Evolutionary conservation across 164 flowering plant species (phyloP).

Genomic region (Aristolochia californica): DNA sequence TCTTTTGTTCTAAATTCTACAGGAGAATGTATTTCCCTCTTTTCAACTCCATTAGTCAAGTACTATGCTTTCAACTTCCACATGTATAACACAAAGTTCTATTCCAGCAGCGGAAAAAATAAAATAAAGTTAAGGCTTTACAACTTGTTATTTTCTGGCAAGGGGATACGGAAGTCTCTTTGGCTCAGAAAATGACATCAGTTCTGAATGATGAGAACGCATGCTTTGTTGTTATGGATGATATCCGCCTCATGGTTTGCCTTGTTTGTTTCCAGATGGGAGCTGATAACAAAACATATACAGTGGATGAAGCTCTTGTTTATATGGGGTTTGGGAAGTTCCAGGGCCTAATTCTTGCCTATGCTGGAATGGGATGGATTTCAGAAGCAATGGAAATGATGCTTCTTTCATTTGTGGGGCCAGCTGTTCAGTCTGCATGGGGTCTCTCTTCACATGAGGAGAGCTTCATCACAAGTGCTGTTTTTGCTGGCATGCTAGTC

Average conservation of each 20-base stretch:
- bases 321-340: slow-evolving; percentile 74
- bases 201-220: too few species aligned
- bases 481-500: slow-evolving; percentile 85
- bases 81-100: too few species aligned
- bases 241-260: neutral
- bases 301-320: slow-evolving; percentile 76
- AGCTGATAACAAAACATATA: slow-evolving; percentile 27
- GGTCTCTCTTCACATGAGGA: slow-evolving; percentile 63
- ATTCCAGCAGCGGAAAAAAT: too few species aligned
- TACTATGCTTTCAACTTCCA: too few species aligned
- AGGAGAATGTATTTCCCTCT: too few species aligned
- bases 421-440: slow-evolving; percentile 74
- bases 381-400: slow-evolving; percentile 97
- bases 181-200: too few species aligned
- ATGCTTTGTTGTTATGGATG: neutral
- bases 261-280: slow-evolving; percentile 29
- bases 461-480: slow-evolving; percentile 65
- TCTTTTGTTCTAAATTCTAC: too few species aligned
- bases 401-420: slow-evolving; percentile 87
- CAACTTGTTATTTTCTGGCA: too few species aligned
- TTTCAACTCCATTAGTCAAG: too few species aligned
- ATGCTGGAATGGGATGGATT: slow-evolving; percentile 82
- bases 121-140: too few species aligned
- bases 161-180: too few species aligned
- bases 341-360: slow-evolving; percentile 59